A percentile compares a stretch with the other conserved stretches of the same genome.
phyloP scores from a whole-genome alignment of 2,329 filamentous ascomycete genomes.

The Neonectria neomacrospora region DNA sequence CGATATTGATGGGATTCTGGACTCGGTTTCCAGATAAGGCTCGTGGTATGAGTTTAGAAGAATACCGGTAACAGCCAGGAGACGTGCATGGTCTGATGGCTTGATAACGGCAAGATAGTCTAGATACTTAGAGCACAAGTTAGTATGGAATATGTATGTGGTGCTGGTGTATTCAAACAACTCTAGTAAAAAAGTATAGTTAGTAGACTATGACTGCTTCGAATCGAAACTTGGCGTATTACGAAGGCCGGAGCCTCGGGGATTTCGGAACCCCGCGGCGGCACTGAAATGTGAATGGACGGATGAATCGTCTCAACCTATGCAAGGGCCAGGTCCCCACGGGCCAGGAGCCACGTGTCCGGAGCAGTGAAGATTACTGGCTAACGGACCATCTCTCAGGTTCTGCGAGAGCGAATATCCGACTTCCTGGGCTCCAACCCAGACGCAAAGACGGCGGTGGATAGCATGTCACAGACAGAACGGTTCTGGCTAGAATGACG shows the following conservation, averaged over 20 bases:
- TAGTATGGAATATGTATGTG: too few relatives aligned
- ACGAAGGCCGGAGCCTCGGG: neutral
- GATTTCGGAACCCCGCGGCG: neutral
- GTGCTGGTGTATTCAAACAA: too few relatives aligned
- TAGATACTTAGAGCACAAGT: too few relatives aligned
- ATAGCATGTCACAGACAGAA: neutral
- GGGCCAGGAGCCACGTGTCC: slow-evolving; percentile 22
- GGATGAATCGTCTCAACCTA: neutral
- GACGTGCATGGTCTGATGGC: neutral
- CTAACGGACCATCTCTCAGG: neutral
- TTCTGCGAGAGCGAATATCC: neutral
- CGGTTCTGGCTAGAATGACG: slow-evolving; percentile 13
- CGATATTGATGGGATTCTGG: slow-evolving; percentile 32
- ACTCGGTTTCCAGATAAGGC: slow-evolving; percentile 24
- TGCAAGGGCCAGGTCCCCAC: slow-evolving; percentile 14
- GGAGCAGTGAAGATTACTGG: slow-evolving; percentile 9
- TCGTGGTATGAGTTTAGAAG: neutral
- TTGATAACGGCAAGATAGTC: too few relatives aligned
- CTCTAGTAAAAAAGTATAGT: too few relatives aligned
- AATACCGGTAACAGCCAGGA: neutral
- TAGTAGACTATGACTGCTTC: too few relatives aligned
- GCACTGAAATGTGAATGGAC: neutral
- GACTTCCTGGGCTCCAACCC: neutral
- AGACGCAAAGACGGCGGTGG: neutral
- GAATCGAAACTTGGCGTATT: neutral